These are phyloP conservation scores for Colletotrichum coccodes DNA, from an alignment of 2,329 filamentous ascomycete species.

Conservation along the genomic window DNA sequence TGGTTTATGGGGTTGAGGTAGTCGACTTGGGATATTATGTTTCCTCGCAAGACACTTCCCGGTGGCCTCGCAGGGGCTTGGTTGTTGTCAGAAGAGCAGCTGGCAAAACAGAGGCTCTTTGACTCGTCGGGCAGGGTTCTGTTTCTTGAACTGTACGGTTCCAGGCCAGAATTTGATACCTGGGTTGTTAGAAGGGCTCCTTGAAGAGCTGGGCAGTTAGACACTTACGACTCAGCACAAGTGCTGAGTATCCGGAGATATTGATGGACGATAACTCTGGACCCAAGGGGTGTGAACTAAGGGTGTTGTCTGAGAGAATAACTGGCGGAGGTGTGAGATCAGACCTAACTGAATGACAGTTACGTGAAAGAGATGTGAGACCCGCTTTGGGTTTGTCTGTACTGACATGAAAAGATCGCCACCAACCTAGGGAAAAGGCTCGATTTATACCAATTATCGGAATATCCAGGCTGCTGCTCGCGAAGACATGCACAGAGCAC, in stretches of 20 bases:
- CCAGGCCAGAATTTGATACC: neutral
- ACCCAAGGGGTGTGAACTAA: neutral
- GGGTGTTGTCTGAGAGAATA: neutral
- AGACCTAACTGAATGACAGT: neutral
- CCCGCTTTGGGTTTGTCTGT: neutral
- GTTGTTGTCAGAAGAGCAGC: neutral
- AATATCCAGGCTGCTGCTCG: slow-evolving; percentile 4
- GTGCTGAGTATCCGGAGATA: neutral
- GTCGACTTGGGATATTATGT: neutral
- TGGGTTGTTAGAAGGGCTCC: neutral
- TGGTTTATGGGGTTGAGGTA: slow-evolving; percentile 36
- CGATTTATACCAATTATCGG: slow-evolving; percentile 18
- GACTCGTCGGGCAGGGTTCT: neutral
- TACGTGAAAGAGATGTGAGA: neutral
- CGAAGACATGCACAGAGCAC: neutral
- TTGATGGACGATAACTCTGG: neutral
- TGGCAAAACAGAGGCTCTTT: neutral
- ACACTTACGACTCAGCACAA: neutral
- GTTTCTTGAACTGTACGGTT: neutral
- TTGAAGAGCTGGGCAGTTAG: neutral
- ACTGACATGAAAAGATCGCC: neutral
- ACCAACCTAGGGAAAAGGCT: slow-evolving; percentile 1
- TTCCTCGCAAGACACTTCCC: too few species aligned
- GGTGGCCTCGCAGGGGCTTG: too few species aligned
- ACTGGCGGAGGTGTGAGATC: neutral